A percentile compares a stretch with the other conserved stretches of the same genome.
Conservation (phyloP, 2,329 filamentous ascomycete species). For the Myriangium duriaei region DNA sequence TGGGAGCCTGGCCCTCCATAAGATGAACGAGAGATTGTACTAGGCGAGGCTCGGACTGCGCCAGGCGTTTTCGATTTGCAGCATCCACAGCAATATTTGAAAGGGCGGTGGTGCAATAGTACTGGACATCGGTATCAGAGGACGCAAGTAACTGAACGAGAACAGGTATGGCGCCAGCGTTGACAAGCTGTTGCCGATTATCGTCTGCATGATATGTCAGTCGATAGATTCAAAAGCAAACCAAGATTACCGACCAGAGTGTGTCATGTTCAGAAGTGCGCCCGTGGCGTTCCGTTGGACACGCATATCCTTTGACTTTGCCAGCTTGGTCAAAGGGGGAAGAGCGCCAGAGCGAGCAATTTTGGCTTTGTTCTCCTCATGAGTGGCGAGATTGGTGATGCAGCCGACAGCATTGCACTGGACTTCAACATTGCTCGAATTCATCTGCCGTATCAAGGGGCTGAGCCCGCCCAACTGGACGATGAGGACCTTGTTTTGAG, state of each 20-base stretch:
- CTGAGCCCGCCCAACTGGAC: constrained; percentile 81
- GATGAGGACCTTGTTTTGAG: constrained; percentile 95
- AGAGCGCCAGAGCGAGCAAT: constrained; percentile 91
- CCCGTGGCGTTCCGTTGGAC: constrained; percentile 96
- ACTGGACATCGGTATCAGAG: constrained; percentile 91
- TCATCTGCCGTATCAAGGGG: constrained; percentile 94
- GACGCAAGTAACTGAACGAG: constrained; percentile 90
- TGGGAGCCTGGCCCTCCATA: constrained; percentile 94
- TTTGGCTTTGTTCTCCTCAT: constrained; percentile 98
- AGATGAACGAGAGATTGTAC: constrained; percentile 89
- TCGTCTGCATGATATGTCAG: too few relatives aligned
- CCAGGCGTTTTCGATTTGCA: constrained; percentile 79
- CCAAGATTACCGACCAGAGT: constrained; percentile 82
- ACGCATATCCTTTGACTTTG: constrained; percentile 96
- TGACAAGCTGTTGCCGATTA: constrained; percentile 93
- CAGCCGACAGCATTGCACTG: constrained; percentile 98
- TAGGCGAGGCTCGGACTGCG: constrained; percentile 78
- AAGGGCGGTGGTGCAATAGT: constrained; percentile 96
- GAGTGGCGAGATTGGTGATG: constrained; percentile 94
- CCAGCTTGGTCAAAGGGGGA: constrained; percentile 76
- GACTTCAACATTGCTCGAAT: constrained; percentile 93
- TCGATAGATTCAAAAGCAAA: too few relatives aligned
- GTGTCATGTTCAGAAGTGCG: constrained; percentile 95
- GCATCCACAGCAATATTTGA: constrained; percentile 97
- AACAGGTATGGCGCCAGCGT: constrained; percentile 93